Evolutionary conservation across 2,329 filamentous ascomycete species (phyloP), one percentile per base, ranked within the genome.

Genomic region (Chaetomiaceae sp.): DNA sequence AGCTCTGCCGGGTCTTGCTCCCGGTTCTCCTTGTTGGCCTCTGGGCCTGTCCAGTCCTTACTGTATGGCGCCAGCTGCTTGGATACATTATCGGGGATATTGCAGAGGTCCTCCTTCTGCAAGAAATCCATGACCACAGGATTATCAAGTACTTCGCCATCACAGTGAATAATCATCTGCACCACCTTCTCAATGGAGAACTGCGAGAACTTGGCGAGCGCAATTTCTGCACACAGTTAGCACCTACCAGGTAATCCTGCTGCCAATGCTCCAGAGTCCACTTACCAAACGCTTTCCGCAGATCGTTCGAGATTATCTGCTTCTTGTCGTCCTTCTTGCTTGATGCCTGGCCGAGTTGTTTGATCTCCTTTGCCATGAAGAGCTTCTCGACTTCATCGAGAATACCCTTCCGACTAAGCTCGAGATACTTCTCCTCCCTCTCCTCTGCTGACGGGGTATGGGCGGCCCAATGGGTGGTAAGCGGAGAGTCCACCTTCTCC

Each of bases 311-410:
- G 64, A 99, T 96, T 68, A 99, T 83, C 68, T 96, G 90, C 74
- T 96, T 97, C 82, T 97, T 97, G 66, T 96, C 92, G 64, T 89
- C 85, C 72, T 91, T 91, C 70, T 89, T 89, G 61, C 82, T 81
- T 49, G 71, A 66, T 56, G 81, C 79, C 61, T 81, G 79, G 56
- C 89, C 89, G 63, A 97, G 75, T 58, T 85, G 81, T 73, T 95
- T 96, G 71, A 90, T 92, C 69, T 99, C 93, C 71, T 96, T 97
- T 47, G 93, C 92, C 80, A 95, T 82, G 73, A 99, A 99, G 35
- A 97, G 77, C 68, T 95, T 95, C 72, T 99, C 93, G 48, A 99
- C 92, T 70, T 97, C 93, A 59, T 97, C 93, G 58, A 97, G 76
- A 56, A 99, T 95, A 73, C 93, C 93, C 75, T 92, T 96, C 65